These are phyloP conservation scores for Talaromyces sp. DNA, from an alignment of 2,329 filamentous ascomycete genomes.

Conservation along the genomic window DNA sequence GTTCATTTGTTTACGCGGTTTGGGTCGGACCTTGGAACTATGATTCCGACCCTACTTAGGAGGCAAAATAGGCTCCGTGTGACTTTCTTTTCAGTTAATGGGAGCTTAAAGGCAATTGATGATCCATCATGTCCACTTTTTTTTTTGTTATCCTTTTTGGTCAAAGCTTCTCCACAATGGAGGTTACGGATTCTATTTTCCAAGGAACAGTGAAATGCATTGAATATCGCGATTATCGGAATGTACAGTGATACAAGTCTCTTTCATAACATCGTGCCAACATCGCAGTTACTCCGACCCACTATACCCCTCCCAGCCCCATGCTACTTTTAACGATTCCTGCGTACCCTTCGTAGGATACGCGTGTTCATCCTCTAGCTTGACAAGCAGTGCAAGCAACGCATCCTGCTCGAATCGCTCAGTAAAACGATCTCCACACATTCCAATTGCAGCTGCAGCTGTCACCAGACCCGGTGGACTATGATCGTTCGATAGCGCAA, in stretches of 20 bases:
- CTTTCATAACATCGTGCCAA: neutral
- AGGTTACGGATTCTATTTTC: no score
- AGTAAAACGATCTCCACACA: constrained; percentile 38
- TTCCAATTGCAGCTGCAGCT: constrained; percentile 35
- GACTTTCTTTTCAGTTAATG: no score
- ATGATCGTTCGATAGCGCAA: constrained; percentile 59
- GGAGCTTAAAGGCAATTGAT: neutral
- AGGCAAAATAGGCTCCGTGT: no score
- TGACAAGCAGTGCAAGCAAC: constrained; percentile 29
- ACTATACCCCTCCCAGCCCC: constrained; percentile 18
- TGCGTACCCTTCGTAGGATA: constrained; percentile 17
- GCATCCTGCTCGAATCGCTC: constrained; percentile 31
- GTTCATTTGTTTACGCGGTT: neutral
- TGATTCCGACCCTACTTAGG: no score
- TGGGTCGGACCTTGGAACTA: no score
- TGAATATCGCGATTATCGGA: neutral
- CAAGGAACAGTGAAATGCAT: neutral
- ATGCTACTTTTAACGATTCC: constrained; percentile 13
- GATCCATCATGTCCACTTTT: neutral
- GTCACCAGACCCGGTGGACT: constrained; percentile 59
- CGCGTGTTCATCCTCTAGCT: constrained; percentile 19
- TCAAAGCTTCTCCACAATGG: no score
- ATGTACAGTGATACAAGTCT: neutral
- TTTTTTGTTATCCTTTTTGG: no score
- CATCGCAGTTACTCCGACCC: constrained; percentile 5